phyloP scores from a whole-genome alignment of 1,284 basidiomycete species.

The Hemileia vastatrix region DNA sequence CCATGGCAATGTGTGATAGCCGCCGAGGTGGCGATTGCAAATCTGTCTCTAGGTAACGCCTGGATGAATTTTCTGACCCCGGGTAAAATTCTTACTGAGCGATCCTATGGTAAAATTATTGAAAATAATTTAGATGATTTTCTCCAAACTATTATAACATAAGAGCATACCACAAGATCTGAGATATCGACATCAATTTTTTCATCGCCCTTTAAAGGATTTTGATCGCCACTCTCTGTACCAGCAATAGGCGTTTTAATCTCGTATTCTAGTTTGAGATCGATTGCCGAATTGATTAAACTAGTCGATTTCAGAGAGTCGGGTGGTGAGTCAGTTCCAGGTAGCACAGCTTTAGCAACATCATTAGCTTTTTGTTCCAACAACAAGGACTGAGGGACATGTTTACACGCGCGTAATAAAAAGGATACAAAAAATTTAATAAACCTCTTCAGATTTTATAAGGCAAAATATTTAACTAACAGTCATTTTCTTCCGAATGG shows the following conservation, averaged over 20 bases:
- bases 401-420: no score
- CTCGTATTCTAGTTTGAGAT: no score
- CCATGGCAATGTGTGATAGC: slow-evolving; percentile 61
- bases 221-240: no score
- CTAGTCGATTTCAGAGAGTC: no score
- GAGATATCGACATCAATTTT: slow-evolving; percentile 29
- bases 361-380: no score
- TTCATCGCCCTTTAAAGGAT: slow-evolving; percentile 39
- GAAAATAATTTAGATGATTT: neutral
- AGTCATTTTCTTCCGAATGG: slow-evolving; percentile 25
- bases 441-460: no score
- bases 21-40: slow-evolving; percentile 65
- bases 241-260: no score
- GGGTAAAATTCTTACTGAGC: slow-evolving; percentile 58
- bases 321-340: no score
- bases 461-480: neutral
- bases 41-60: slow-evolving; percentile 58
- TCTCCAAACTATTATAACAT: slow-evolving; percentile 25
- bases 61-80: slow-evolving; percentile 61
- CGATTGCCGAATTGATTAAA: no score
- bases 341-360: no score
- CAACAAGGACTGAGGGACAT: no score
- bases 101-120: slow-evolving; percentile 23
- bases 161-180: slow-evolving; percentile 51
- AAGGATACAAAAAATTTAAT: no score